Evolutionary conservation across 257 asterid species (phyloP).

Genomic region (Nicotiana noctiflora): DNA sequence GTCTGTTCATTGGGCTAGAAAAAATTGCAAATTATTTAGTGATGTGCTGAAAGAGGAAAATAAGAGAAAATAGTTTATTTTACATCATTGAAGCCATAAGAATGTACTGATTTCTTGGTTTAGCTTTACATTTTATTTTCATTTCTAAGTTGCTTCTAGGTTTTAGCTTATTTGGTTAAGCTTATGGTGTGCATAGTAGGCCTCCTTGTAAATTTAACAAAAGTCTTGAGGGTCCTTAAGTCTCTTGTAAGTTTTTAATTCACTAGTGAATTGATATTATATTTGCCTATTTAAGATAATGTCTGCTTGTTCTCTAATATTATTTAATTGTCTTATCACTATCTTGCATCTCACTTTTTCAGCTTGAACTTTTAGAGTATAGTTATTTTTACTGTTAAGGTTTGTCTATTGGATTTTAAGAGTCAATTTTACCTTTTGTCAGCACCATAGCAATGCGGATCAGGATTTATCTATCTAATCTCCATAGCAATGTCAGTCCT

Average conservation of each 20-base stretch:
- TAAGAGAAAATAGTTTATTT: neutral
- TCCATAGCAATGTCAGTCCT: neutral
- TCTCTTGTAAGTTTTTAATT: neutral
- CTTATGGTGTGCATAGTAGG: neutral
- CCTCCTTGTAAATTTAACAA: neutral
- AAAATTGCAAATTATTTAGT: neutral
- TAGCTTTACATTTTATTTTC: neutral
- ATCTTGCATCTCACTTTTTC: constrained; percentile 11
- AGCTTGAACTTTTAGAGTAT: constrained; percentile 85
- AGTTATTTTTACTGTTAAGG: constrained; percentile 7
- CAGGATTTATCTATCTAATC: neutral
- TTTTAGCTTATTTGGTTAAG: neutral
- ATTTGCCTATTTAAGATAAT: neutral
- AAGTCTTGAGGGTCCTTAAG: neutral
- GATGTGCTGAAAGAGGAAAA: neutral
- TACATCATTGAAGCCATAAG: neutral
- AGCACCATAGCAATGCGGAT: neutral
- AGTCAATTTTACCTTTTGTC: neutral
- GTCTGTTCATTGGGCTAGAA: neutral
- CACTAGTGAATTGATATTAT: neutral
- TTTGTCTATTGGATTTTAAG: neutral
- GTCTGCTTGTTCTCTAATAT: neutral
- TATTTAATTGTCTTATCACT: neutral
- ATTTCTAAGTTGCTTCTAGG: neutral
- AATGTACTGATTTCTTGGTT: neutral